Conservation (phyloP, 2,329 filamentous ascomycete genomes). For the Colletotrichum limetticola region DNA sequence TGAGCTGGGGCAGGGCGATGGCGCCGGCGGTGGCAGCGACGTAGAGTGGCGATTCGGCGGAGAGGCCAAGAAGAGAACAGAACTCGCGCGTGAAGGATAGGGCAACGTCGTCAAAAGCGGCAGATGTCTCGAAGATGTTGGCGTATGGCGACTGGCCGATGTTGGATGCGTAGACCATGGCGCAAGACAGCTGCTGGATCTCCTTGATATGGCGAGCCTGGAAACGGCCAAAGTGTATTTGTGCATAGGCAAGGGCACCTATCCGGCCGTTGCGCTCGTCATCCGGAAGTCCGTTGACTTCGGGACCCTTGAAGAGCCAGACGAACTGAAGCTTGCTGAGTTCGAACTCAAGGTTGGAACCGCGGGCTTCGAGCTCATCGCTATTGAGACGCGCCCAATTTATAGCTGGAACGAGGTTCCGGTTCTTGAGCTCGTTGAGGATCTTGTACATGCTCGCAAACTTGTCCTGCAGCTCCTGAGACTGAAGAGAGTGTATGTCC, state of each 20-base stretch:
- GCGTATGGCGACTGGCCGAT: conserved; percentile 81
- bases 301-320: conserved; percentile 80
- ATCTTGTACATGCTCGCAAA: conserved; percentile 95
- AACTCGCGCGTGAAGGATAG: conserved; percentile 94
- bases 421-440: conserved; percentile 78
- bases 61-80: conserved; percentile 89
- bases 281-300: conserved; percentile 65
- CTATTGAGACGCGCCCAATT: conserved; percentile 83
- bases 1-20: conserved; percentile 87
- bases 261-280: conserved; percentile 63
- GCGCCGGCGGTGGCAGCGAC: conserved; percentile 92
- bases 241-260: conserved; percentile 81
- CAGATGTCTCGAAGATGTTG: conserved; percentile 78
- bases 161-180: conserved; percentile 83
- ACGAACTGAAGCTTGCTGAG: conserved; percentile 90
- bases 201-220: conserved; percentile 79
- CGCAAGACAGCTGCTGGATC: conserved; percentile 82
- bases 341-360: conserved; percentile 95
- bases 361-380: conserved; percentile 77
- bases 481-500: conserved; percentile 68
- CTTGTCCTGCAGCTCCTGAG: conserved; percentile 77
- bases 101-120: conserved; percentile 84
- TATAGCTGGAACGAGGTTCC: conserved; percentile 85
- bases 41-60: conserved; percentile 92
- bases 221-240: conserved; percentile 79